A percentile compares a stretch with the other conserved stretches of the same genome.
Evolutionary conservation across 805 yeast species (phyloP).

Genomic region (Sporopachydermia lactativora): DNA sequence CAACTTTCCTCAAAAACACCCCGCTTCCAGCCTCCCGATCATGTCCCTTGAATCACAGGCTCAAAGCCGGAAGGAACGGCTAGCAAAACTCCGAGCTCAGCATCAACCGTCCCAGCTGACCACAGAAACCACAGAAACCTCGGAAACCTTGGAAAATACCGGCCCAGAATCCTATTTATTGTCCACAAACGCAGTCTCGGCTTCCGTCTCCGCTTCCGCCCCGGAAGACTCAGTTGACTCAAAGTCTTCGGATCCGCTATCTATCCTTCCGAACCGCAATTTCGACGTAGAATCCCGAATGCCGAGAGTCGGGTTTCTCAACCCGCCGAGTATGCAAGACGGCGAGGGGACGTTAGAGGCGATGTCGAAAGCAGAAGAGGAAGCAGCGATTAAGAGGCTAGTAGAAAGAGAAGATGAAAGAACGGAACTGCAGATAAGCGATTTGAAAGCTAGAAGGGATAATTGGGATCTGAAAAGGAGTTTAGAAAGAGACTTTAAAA

Average conservation of each 20-base stretch:
- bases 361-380: slow-evolving; percentile 16
- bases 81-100: slow-evolving; percentile 18
- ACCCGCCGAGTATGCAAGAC: slow-evolving; percentile 11
- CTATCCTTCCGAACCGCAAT: slow-evolving; percentile 12
- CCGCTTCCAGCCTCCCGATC: too few relatives aligned
- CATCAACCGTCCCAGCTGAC: too few relatives aligned
- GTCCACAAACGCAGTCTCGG: neutral
- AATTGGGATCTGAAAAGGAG: slow-evolving; percentile 26
- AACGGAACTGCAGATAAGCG: slow-evolving; percentile 11
- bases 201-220: too few relatives aligned
- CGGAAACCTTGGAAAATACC: neutral
- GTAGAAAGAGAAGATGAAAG: slow-evolving; percentile 14
- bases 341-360: slow-evolving; percentile 10
- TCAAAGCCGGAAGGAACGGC: slow-evolving; percentile 16
- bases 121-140: slow-evolving; percentile 2
- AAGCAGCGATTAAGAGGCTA: slow-evolving; percentile 18
- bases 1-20: too few relatives aligned
- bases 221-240: too few relatives aligned
- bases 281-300: slow-evolving; percentile 15
- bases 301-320: slow-evolving; percentile 16
- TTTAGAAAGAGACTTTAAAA: slow-evolving; percentile 23
- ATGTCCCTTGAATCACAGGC: slow-evolving; percentile 15
- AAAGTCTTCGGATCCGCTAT: too few relatives aligned
- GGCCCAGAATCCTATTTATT: slow-evolving; percentile 2
- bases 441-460: slow-evolving; percentile 15